These are phyloP conservation scores for Lasiodiplodia hormozganensis DNA, from an alignment of 2,329 filamentous ascomycete species.

Conservation along the genomic window DNA sequence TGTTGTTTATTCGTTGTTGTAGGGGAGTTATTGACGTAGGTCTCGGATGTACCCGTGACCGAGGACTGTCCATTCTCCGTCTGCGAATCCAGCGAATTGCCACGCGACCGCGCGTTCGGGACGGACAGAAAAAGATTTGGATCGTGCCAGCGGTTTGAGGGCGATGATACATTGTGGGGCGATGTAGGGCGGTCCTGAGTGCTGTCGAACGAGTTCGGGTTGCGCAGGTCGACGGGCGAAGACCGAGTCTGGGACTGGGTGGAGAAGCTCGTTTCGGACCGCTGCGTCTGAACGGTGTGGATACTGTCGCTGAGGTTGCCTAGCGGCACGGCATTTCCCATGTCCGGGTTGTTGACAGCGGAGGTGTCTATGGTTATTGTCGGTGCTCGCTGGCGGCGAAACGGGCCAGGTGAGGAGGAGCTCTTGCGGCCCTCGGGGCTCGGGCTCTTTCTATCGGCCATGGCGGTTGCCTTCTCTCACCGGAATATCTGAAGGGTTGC, in stretches of 20 bases:
- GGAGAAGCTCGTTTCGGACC: slow-evolving; percentile 31
- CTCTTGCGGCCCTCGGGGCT: slow-evolving; percentile 34
- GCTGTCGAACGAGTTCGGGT: slow-evolving; percentile 68
- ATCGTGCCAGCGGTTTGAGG: slow-evolving; percentile 59
- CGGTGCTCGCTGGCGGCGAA: slow-evolving; percentile 51
- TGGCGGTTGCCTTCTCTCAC: slow-evolving; percentile 31
- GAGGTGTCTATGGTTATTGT: slow-evolving; percentile 62
- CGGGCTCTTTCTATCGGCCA: slow-evolving; percentile 39
- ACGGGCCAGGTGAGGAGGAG: slow-evolving; percentile 39
- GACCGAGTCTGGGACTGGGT: slow-evolving; percentile 40
- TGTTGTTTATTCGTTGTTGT: slow-evolving; percentile 42
- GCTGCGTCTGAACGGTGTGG: slow-evolving; percentile 34
- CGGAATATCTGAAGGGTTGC: slow-evolving; percentile 3
- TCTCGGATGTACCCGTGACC: slow-evolving; percentile 66
- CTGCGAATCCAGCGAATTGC: slow-evolving; percentile 71
- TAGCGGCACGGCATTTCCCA: slow-evolving; percentile 44
- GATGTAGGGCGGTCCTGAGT: slow-evolving; percentile 70
- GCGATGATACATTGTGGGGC: slow-evolving; percentile 72
- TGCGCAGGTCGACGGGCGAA: slow-evolving; percentile 45
- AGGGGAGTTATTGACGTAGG: slow-evolving; percentile 59
- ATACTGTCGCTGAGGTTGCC: slow-evolving; percentile 39
- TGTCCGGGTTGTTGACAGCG: slow-evolving; percentile 49
- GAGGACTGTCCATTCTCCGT: slow-evolving; percentile 60
- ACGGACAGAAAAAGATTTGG: slow-evolving; percentile 67
- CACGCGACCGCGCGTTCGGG: slow-evolving; percentile 67